Conservation (phyloP, 2,329 filamentous ascomycete species). For the Xylaria sp. region DNA sequence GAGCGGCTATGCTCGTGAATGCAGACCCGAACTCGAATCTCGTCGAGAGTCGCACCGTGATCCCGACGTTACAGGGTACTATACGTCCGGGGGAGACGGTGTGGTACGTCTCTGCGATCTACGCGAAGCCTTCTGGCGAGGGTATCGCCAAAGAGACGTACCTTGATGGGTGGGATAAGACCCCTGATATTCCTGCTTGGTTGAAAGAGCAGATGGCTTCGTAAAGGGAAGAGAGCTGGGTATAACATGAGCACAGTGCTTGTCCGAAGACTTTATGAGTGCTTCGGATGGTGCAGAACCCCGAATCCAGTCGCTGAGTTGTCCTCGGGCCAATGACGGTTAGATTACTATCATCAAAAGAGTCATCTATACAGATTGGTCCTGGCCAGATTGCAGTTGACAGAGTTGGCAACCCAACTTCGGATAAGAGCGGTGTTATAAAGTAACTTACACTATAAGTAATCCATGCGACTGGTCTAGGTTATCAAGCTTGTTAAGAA, state of each 20-base stretch:
- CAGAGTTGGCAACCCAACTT: neutral
- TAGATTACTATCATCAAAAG: no score
- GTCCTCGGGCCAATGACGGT: no score
- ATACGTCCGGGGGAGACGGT: slow-evolving; percentile 66
- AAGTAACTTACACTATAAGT: neutral
- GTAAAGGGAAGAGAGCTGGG: slow-evolving; percentile 16
- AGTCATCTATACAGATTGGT: neutral
- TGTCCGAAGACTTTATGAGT: neutral
- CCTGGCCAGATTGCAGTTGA: slow-evolving; percentile 7
- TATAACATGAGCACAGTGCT: neutral
- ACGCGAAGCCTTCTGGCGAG: slow-evolving; percentile 71
- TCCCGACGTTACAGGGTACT: slow-evolving; percentile 75
- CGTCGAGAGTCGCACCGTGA: slow-evolving; percentile 75
- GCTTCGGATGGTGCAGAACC: neutral
- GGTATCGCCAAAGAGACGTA: slow-evolving; percentile 64
- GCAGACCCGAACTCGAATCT: slow-evolving; percentile 84
- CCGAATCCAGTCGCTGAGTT: neutral
- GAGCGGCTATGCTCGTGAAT: slow-evolving; percentile 74
- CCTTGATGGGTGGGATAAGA: slow-evolving; percentile 69
- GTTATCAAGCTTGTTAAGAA: no score
- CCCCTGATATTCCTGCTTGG: slow-evolving; percentile 70
- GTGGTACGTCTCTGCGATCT: slow-evolving; percentile 78
- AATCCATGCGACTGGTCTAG: neutral
- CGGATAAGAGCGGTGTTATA: neutral
- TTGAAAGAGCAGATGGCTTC: slow-evolving; percentile 62